phyloP scores from a whole-genome alignment of 345 rosid species.

The Rhodamnia argentea region DNA sequence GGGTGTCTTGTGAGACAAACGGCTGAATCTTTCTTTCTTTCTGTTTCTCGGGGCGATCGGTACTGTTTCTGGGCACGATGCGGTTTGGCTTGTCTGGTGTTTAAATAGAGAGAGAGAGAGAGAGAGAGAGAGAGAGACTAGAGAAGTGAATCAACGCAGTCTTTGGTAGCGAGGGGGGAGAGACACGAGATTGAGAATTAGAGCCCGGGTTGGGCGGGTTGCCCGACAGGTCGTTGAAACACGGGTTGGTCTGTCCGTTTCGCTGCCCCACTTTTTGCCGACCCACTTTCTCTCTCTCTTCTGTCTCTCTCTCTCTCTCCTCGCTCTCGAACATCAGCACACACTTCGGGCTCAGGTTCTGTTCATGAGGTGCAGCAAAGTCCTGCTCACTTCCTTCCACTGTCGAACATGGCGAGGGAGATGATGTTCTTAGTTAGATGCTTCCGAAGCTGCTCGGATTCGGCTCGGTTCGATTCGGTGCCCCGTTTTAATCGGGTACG shows the following conservation, averaged over 20 bases:
- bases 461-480: neutral
- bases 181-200: neutral
- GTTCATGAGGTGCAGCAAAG: neutral
- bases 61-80: neutral
- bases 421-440: neutral
- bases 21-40: neutral
- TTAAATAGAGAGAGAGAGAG: neutral
- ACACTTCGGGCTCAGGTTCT: neutral
- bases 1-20: neutral
- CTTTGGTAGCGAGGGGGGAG: neutral
- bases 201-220: neutral
- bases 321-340: neutral
- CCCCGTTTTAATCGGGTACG: neutral
- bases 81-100: neutral
- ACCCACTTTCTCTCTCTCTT: neutral
- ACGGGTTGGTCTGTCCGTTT: neutral
- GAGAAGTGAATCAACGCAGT: neutral
- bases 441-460: neutral
- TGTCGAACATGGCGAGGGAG: neutral
- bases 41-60: neutral
- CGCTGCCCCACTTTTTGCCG: neutral
- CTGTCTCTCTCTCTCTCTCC: neutral
- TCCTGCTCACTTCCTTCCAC: neutral
- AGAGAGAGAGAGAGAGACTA: neutral
- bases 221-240: neutral